These are phyloP conservation scores for Pseudogymnoascus sp. DNA, from an alignment of 2,329 filamentous ascomycete genomes.

Conservation along the genomic window DNA sequence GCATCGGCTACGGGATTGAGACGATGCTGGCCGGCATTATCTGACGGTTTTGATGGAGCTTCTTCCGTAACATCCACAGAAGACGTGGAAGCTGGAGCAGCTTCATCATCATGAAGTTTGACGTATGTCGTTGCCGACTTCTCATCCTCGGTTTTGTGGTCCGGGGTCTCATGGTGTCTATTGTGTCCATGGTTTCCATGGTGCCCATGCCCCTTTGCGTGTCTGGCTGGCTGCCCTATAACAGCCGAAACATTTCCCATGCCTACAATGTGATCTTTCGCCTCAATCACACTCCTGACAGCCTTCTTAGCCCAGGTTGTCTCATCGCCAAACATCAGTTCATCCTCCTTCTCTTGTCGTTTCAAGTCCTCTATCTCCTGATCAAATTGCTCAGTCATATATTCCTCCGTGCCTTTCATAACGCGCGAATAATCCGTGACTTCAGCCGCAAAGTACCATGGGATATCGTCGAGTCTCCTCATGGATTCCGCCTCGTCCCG, in stretches of 20 bases:
- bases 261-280: conserved; percentile 65
- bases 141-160: neutral
- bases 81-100: neutral
- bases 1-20: neutral
- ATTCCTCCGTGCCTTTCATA: conserved; percentile 87
- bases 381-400: conserved; percentile 76
- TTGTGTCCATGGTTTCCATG: too few relatives aligned
- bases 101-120: neutral
- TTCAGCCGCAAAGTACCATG: conserved; percentile 92
- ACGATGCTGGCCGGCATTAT: neutral
- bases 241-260: conserved; percentile 56
- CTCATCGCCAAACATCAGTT: conserved; percentile 84
- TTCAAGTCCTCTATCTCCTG: conserved; percentile 67
- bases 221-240: conserved; percentile 37
- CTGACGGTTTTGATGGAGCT: neutral
- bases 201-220: conserved; percentile 34
- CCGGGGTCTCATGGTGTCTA: neutral
- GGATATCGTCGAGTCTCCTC: conserved; percentile 65
- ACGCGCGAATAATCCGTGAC: conserved; percentile 90
- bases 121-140: neutral
- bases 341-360: conserved; percentile 77
- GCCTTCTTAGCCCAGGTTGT: conserved; percentile 89
- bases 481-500: conserved; percentile 66
- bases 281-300: conserved; percentile 61
- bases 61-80: neutral